Base-by-base conservation (phyloP, 768 basidiomycete genomes). In the Brasilioporus rufonigricans region DNA sequence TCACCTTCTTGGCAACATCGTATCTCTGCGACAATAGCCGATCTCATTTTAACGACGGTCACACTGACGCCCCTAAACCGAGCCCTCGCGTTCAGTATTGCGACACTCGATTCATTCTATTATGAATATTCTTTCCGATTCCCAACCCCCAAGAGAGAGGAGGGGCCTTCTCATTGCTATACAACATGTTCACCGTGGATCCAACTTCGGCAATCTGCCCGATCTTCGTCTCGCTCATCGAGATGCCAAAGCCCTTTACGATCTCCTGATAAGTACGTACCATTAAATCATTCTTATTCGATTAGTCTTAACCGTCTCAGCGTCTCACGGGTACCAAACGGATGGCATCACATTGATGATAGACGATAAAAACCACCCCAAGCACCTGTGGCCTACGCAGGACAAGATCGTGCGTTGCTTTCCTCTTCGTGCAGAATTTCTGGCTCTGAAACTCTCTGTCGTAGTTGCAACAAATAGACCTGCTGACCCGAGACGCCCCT, bases 311-410 rank as follows among this genome's bases (percentile, higher is more conserved):
- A 23, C 27, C 0, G 19, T 38, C 29, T 23, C 19, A 79, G 77
- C 66, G 1, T 53, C 50, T 19, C 79, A 75, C 48, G 67, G 59
- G 2, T 83, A 83, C 57, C 47, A 65, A 1, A 44, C 60, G 0
- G 64, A 73, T 14, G 71, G 82, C 47, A 74, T 83, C 33, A 73
- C 67, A 0, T 58, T 77, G 0, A 73, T 85, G 47, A 66, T 77
- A 10, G 82, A 84, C 52, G 58, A 66, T 6, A 24, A 19, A 11
- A 7, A 1, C 5, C 63, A 71, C 18, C 63, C 72, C 2, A 27
- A 64, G 13, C 49, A 75, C 29, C 53, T 65, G 0, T 70, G 71
- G 61, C 82, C 81, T 1, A 82, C 78, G 0, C 61, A 61, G 19
- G 59, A 55, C 3, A 82, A 74, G 23, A 78, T 84, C 44, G 81